These are phyloP conservation scores for Sanghuangporus weigelae DNA, from an alignment of 1,284 basidiomycete genomes.

Conservation along the genomic window DNA sequence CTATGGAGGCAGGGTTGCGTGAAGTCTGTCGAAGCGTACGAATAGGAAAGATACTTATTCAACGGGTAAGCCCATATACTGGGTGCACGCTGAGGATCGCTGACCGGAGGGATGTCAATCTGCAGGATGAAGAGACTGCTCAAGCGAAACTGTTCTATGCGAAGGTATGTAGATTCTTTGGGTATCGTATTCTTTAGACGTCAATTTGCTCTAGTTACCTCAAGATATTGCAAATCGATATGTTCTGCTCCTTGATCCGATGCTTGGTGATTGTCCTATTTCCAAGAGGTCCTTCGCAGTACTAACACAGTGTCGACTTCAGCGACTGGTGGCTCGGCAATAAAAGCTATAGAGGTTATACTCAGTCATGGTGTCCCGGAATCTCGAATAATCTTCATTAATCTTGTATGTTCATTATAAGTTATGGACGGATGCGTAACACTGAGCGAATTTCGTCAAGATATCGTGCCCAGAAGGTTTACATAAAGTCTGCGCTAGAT, in stretches of 20 bases:
- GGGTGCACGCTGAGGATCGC: constrained; percentile 2
- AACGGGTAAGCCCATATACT: constrained; percentile 52
- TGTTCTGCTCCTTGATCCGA: constrained; percentile 93
- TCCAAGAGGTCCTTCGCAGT: background rate
- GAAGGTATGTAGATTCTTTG: constrained; percentile 44
- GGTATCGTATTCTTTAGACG: constrained; percentile 18
- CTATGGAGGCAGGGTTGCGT: constrained; percentile 91
- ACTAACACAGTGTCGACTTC: background rate
- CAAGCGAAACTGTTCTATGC: constrained; percentile 88
- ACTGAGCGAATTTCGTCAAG: constrained; percentile 33
- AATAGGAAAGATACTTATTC: constrained; percentile 93
- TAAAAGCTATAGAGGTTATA: constrained; percentile 95
- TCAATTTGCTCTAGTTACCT: constrained; percentile 63
- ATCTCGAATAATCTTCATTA: constrained; percentile 94
- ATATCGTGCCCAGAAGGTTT: constrained; percentile 92
- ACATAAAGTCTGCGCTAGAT: constrained; percentile 74
- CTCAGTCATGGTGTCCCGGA: constrained; percentile 85
- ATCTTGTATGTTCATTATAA: constrained; percentile 56
- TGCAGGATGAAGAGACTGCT: constrained; percentile 86
- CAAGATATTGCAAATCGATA: constrained; percentile 90
- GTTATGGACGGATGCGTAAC: background rate
- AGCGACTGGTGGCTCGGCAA: constrained; percentile 97
- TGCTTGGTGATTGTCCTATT: constrained; percentile 69
- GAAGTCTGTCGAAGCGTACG: constrained; percentile 91
- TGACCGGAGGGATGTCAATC: background rate